These are phyloP conservation scores for Abelmoschus esculentus DNA, from an alignment of 345 rosid genomes.

Conservation along the genomic window DNA sequence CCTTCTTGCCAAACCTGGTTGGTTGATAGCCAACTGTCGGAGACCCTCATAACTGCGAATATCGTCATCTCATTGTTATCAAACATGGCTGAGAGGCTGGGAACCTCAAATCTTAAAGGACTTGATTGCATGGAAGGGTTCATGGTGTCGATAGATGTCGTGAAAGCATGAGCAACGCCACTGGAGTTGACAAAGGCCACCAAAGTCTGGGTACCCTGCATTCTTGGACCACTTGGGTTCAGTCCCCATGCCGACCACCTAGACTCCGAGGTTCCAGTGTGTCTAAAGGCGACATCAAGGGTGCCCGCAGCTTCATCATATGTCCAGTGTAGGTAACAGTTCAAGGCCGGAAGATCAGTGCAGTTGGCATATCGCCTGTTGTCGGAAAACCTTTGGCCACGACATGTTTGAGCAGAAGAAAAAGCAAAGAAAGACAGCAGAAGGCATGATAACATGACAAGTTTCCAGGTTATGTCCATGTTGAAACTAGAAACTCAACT, in stretches of 20 bases:
- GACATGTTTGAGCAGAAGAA: conserved; percentile 35
- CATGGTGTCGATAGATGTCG: conserved; percentile 9
- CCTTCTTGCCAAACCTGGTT: conserved; percentile 75
- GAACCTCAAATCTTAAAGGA: conserved; percentile 39
- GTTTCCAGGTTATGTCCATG: conserved; percentile 13
- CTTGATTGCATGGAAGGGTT: conserved; percentile 15
- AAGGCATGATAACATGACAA: conserved; percentile 11
- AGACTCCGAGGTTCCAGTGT: conserved; percentile 23
- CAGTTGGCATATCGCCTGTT: conserved; percentile 29
- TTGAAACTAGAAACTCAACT: not conserved
- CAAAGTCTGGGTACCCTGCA: conserved; percentile 57
- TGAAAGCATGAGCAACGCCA: conserved; percentile 31
- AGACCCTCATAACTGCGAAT: conserved; percentile 53
- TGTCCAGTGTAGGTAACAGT: conserved; percentile 63
- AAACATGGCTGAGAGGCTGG: conserved; percentile 22
- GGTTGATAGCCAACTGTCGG: conserved; percentile 12
- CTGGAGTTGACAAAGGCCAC: conserved; percentile 42
- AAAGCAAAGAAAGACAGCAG: conserved; percentile 13
- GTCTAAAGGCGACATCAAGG: conserved; percentile 60
- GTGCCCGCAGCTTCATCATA: conserved; percentile 25
- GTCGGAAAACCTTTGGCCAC: conserved; percentile 23
- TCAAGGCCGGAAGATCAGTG: conserved; percentile 34
- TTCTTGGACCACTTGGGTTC: conserved; percentile 31
- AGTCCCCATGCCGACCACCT: conserved; percentile 68
- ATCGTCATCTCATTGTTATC: conserved; percentile 38